phyloP scores from a whole-genome alignment of 306 rosid genomes.

The Cicer judaicum region DNA sequence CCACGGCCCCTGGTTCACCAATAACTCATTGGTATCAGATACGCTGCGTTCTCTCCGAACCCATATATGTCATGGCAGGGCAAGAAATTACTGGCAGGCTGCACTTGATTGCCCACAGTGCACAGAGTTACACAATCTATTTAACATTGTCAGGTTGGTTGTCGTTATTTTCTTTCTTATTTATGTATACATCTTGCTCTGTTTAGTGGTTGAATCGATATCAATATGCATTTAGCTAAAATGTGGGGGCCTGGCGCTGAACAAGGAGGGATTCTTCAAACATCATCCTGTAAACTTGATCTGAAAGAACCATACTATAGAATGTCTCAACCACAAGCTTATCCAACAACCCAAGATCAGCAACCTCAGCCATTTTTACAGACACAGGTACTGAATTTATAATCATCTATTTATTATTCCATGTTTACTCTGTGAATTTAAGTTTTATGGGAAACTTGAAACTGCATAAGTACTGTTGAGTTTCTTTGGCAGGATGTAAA shows the following conservation, averaged over 20 bases:
- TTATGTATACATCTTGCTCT: slow-evolving; percentile 41
- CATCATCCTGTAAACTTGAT: slow-evolving; percentile 93
- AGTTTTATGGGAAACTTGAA: slow-evolving; percentile 1
- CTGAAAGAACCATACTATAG: slow-evolving; percentile 96
- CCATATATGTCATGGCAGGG: slow-evolving; percentile 92
- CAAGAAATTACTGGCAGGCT: slow-evolving; percentile 96
- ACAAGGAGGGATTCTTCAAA: slow-evolving; percentile 90
- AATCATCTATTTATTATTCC: background rate
- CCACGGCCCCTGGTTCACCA: slow-evolving; percentile 95
- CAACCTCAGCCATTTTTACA: slow-evolving; percentile 64
- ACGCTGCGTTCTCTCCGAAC: slow-evolving; percentile 93
- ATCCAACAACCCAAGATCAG: slow-evolving; percentile 77
- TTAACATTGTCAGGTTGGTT: slow-evolving; percentile 76
- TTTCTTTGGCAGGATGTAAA: slow-evolving; percentile 57
- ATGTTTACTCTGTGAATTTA: background rate
- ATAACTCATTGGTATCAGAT: slow-evolving; percentile 97
- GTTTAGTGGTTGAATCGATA: slow-evolving; percentile 5
- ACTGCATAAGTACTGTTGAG: background rate
- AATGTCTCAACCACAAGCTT: slow-evolving; percentile 96
- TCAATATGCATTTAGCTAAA: slow-evolving; percentile 63
- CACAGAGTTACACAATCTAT: slow-evolving; percentile 86
- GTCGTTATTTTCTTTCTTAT: background rate
- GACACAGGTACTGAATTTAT: slow-evolving; percentile 60
- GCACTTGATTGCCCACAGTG: slow-evolving; percentile 87
- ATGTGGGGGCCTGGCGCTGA: slow-evolving; percentile 99